Conservation (phyloP, 2,329 filamentous ascomycete genomes). For the Mycosphaerella sp. region DNA sequence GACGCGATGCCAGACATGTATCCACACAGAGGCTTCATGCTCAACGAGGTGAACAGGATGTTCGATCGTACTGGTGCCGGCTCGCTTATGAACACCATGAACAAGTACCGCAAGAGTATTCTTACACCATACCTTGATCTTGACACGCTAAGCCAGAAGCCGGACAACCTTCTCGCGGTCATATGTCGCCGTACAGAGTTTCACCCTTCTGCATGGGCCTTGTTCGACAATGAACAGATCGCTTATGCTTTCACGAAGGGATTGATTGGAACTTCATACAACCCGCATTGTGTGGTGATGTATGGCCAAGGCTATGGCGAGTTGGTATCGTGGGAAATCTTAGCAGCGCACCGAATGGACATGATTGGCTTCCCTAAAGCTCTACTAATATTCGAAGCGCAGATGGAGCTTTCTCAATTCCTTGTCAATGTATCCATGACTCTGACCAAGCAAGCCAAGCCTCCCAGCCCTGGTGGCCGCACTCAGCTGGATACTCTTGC, state of each 20-base stretch:
- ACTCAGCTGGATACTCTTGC: not conserved
- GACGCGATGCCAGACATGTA: constrained; percentile 16
- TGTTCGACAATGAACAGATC: constrained; percentile 14
- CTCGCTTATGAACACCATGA: no score
- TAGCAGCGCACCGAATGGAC: constrained; percentile 17
- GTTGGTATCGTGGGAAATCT: constrained; percentile 20
- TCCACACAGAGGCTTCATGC: not conserved
- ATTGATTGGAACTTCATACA: not conserved
- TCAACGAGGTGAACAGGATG: not conserved
- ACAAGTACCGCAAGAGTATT: not conserved
- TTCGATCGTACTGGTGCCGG: not conserved
- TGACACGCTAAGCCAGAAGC: constrained; percentile 10
- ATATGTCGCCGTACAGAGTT: constrained; percentile 14
- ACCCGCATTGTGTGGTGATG: constrained; percentile 16
- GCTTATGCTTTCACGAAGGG: not conserved
- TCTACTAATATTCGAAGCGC: constrained; percentile 22
- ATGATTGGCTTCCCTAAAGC: constrained; percentile 25
- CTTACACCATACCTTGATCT: constrained; percentile 17
- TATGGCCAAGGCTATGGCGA: constrained; percentile 12
- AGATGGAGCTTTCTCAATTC: constrained; percentile 17
- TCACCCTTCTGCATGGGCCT: constrained; percentile 11
- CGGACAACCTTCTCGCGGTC: constrained; percentile 11
- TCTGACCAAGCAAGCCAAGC: not conserved
- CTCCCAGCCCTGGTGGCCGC: not conserved
- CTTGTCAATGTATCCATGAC: constrained; percentile 13